Conservation (phyloP, 2,329 filamentous ascomycete genomes). For the Fusarium zealandicum region DNA sequence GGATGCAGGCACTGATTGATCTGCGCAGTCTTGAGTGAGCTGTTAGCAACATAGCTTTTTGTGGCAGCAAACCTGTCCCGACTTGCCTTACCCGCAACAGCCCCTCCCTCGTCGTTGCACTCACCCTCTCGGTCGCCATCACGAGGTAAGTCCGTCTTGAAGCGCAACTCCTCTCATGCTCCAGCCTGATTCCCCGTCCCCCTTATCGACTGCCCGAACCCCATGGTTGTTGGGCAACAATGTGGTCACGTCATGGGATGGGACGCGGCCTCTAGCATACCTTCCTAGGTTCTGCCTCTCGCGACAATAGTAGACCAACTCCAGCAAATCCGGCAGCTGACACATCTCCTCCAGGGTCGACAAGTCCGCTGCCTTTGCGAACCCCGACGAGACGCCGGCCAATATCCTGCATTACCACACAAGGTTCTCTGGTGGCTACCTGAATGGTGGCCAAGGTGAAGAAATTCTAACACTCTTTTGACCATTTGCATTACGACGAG, state of each 20-base stretch:
- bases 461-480: slow-evolving; percentile 35
- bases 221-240: slow-evolving; percentile 26
- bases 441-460: slow-evolving; percentile 38
- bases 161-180: slow-evolving; percentile 6
- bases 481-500: slow-evolving; percentile 34
- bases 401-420: slow-evolving; percentile 27
- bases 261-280: slow-evolving; percentile 30
- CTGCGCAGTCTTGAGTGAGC: slow-evolving; percentile 31
- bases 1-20: slow-evolving; percentile 33
- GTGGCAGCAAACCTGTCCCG: slow-evolving; percentile 17
- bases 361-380: slow-evolving; percentile 28
- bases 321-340: slow-evolving; percentile 9
- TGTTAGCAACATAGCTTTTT: slow-evolving; percentile 33
- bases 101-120: slow-evolving; percentile 26
- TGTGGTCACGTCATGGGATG: slow-evolving; percentile 37
- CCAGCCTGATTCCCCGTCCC: slow-evolving; percentile 7
- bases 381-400: slow-evolving; percentile 15
- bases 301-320: not conserved
- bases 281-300: slow-evolving; percentile 11
- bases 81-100: slow-evolving; percentile 17
- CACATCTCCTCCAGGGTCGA: slow-evolving; percentile 15
- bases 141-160: slow-evolving; percentile 31
- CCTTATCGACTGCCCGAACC: slow-evolving; percentile 20
- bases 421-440: slow-evolving; percentile 26
- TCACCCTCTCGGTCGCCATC: slow-evolving; percentile 14